phyloP scores from a whole-genome alignment of 2,329 filamentous ascomycete species.

The Coniochaeta prunicola region DNA sequence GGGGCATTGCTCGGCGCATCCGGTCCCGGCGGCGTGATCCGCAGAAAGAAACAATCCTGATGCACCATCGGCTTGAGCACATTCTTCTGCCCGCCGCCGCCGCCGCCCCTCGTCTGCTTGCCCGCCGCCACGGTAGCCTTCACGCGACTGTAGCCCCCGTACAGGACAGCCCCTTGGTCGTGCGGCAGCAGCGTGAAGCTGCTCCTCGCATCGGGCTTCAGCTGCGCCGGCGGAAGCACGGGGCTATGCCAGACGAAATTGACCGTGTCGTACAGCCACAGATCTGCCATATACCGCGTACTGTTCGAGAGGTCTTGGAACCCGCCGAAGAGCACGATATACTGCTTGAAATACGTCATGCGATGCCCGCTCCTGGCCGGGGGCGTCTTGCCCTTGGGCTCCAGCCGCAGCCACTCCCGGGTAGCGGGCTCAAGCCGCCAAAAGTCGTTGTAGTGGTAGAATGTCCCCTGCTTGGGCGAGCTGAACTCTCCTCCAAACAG shows the following conservation, averaged over 20 bases:
- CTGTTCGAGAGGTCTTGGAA: conserved; percentile 96
- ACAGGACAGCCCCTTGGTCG: conserved; percentile 82
- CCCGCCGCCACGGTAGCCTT: conserved; percentile 59
- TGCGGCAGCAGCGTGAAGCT: conserved; percentile 90
- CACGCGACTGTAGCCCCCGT: conserved; percentile 87
- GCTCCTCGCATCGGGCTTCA: conserved; percentile 84
- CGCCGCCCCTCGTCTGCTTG: conserved; percentile 49
- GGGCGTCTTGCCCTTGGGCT: conserved; percentile 70
- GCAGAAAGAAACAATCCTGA: conserved; percentile 89
- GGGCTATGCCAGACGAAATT: conserved; percentile 82
- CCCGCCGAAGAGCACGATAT: conserved; percentile 89
- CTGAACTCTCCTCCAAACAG: conserved; percentile 96
- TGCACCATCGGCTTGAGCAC: conserved; percentile 82
- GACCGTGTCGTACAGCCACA: conserved; percentile 92
- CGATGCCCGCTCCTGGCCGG: conserved; percentile 85
- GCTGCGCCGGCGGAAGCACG: conserved; percentile 64
- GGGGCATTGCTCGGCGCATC: conserved; percentile 59
- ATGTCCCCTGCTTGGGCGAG: conserved; percentile 93
- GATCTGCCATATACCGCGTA: conserved; percentile 86
- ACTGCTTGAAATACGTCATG: conserved; percentile 97
- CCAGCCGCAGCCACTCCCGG: conserved; percentile 86
- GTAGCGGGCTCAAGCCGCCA: conserved; percentile 82
- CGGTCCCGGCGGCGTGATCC: conserved; percentile 63
- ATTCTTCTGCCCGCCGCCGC: conserved; percentile 55
- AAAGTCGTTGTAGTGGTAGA: conserved; percentile 99